Evolutionary conservation across 1,284 basidiomycete species (phyloP).

Genomic region (Melanopsichium pennsylvanicum): DNA sequence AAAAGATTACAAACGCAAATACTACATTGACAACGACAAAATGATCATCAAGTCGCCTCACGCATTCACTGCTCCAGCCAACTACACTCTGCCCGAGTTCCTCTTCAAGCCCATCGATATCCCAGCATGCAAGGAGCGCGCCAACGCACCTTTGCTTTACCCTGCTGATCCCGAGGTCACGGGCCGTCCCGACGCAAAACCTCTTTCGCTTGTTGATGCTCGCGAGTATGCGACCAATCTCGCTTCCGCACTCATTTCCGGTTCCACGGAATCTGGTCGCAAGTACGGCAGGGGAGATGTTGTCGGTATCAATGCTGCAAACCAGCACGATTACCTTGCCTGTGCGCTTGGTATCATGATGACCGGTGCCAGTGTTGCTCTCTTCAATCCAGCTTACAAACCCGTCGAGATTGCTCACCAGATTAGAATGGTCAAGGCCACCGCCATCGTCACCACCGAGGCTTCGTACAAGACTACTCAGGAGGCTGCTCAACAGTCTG

Average conservation of each 20-base stretch:
- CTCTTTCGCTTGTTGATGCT: slow-evolving; percentile 46
- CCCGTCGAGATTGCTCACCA: slow-evolving; percentile 54
- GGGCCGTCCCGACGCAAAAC: slow-evolving; percentile 36
- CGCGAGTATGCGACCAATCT: slow-evolving; percentile 49
- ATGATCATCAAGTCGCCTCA: slow-evolving; percentile 53
- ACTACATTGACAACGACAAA: slow-evolving; percentile 22
- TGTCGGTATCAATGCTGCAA: slow-evolving; percentile 50
- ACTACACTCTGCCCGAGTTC: slow-evolving; percentile 51
- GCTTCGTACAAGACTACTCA: slow-evolving; percentile 30
- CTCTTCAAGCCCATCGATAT: slow-evolving; percentile 46
- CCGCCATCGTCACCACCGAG: slow-evolving; percentile 46
- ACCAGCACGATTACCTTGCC: slow-evolving; percentile 61
- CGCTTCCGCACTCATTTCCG: slow-evolving; percentile 47
- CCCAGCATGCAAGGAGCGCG: slow-evolving; percentile 29
- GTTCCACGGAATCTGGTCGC: slow-evolving; percentile 30
- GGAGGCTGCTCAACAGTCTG: slow-evolving; percentile 38
- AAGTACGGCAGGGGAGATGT: slow-evolving; percentile 56
- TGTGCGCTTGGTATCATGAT: slow-evolving; percentile 58
- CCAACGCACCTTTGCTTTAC: slow-evolving; percentile 38
- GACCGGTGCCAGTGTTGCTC: slow-evolving; percentile 55
- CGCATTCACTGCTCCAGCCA: slow-evolving; percentile 32
- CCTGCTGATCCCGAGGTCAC: slow-evolving; percentile 35
- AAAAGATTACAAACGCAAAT: slow-evolving; percentile 28
- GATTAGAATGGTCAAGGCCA: slow-evolving; percentile 52
- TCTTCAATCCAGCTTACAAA: slow-evolving; percentile 64